A percentile compares a stretch with the other conserved stretches of the same genome.
These are phyloP conservation scores for Xylaria telfairii DNA, from an alignment of 495 filamentous ascomycete species.

Conservation along the genomic window DNA sequence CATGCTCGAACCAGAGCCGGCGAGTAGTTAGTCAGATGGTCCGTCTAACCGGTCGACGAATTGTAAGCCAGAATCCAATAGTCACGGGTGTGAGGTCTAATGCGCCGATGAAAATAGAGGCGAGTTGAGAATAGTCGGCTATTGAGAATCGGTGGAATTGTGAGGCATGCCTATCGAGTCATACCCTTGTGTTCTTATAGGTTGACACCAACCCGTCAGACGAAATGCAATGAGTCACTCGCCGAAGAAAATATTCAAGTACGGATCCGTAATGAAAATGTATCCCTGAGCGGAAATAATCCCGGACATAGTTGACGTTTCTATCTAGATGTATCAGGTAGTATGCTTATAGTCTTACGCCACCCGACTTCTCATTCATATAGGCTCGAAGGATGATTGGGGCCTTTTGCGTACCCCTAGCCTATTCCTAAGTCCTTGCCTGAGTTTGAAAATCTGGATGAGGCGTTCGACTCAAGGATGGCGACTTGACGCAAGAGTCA, in stretches of 20 bases:
- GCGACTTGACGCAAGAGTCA: not conserved
- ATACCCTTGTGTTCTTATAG: not conserved
- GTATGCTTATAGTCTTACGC: too few species aligned
- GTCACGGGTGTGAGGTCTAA: not conserved
- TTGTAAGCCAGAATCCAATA: not conserved
- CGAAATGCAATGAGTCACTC: slow-evolving; percentile 8
- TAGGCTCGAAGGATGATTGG: not conserved
- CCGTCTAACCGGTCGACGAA: not conserved
- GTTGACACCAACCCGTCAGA: not conserved
- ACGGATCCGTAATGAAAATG: not conserved
- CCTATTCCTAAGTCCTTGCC: not conserved
- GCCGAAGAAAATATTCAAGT: not conserved
- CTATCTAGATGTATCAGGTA: not conserved
- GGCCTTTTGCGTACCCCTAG: not conserved
- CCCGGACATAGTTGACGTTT: not conserved
- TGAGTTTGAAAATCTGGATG: not conserved
- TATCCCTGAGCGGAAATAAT: not conserved
- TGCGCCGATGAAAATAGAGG: not conserved
- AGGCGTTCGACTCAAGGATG: not conserved
- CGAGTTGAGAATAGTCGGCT: not conserved
- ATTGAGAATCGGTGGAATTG: not conserved
- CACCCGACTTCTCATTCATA: not conserved
- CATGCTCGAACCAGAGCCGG: not conserved
- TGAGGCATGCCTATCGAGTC: not conserved
- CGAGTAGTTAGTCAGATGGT: not conserved